Evolutionary conservation across 768 basidiomycete species (phyloP), one percentile per base, ranked within the genome.

Genomic region (Suillus subaureus): DNA sequence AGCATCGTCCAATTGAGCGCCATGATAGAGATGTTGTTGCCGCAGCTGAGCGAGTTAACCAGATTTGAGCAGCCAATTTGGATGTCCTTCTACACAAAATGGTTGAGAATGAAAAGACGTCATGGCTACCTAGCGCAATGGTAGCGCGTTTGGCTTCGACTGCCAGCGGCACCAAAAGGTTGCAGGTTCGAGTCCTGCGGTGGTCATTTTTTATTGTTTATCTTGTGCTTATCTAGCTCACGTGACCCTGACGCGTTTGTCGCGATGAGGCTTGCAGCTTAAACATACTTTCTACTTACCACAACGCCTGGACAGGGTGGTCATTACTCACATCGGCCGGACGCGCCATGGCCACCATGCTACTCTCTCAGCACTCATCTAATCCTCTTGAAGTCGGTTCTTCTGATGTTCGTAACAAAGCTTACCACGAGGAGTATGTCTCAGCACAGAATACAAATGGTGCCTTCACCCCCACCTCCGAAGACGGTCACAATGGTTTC

Each of bases 161-260:
- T 72, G 88, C 82, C 69, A 78, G 80, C 78, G 87, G 81, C 68
- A 93, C 91, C 91, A 92, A 91, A 90, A 92, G 92, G 91, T 89
- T 93, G 91, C 91, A 93, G 91, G 92, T 93, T 93, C 91, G 90
- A 93, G 90, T 91, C 91, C 91, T 92, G 91, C 90, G 88, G 90
- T 90, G 88, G 87, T 91, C 90, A 91, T 74, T 78, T 76, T 26
- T 37, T 35, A 58, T 45, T 28, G 16, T 52, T 31, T 68, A 8
- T 61, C 61, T 28, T 62, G 18, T 31, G 28, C 18, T 54, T 54
- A 31, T 54, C 31, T 2, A 11, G 51, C 16, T 55, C 62, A 63
- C 51, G 62, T 63, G 62, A 63, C n/a, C 18, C 26, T 31, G 57
- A 2, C 62, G 62, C 62, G 62, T 39, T 57, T 42, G 57, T 39